Conservation (phyloP, 768 basidiomycete genomes). For the Xerocomellus amylosporus region DNA sequence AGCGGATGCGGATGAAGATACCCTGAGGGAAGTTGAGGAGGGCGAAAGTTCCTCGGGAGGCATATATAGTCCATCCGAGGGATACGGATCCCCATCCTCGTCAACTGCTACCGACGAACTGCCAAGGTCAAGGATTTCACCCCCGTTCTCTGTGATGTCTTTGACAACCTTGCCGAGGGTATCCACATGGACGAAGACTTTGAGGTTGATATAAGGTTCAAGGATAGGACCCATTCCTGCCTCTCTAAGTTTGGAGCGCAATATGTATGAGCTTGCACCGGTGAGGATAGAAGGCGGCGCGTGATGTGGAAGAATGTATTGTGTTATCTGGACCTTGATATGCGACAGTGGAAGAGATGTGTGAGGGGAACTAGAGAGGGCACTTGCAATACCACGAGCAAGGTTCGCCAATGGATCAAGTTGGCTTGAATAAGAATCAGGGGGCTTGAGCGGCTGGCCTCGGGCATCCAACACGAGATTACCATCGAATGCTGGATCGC, state of each 20-base stretch:
- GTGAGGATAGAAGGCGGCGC: constrained; percentile 52
- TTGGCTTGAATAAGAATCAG: constrained; percentile 45
- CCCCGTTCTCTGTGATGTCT: constrained; percentile 80
- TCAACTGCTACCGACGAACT: constrained; percentile 33
- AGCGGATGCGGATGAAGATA: constrained; percentile 27
- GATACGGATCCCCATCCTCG: constrained; percentile 43
- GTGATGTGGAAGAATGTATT: constrained; percentile 42
- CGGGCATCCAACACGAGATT: constrained; percentile 63
- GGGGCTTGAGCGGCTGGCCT: constrained; percentile 50
- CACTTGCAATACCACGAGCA: constrained; percentile 65
- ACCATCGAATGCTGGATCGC: constrained; percentile 72
- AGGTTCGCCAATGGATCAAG: constrained; percentile 51
- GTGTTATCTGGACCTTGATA: constrained; percentile 53
- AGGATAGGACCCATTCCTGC: constrained; percentile 71
- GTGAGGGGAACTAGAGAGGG: constrained; percentile 76
- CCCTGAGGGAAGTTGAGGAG: constrained; percentile 43
- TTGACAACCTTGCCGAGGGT: constrained; percentile 75
- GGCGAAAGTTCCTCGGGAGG: constrained; percentile 78
- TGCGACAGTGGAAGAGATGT: constrained; percentile 69
- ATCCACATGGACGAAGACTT: constrained; percentile 63
- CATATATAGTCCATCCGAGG: constrained; percentile 66
- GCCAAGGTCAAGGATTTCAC: constrained; percentile 72
- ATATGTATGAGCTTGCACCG: constrained; percentile 61
- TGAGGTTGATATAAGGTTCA: constrained; percentile 75
- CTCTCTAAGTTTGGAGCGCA: constrained; percentile 58